Evolutionary conservation across 2,329 filamentous ascomycete species (phyloP), one percentile per base, ranked within the genome.

Genomic region (Akanthomyces uredinophilus): DNA sequence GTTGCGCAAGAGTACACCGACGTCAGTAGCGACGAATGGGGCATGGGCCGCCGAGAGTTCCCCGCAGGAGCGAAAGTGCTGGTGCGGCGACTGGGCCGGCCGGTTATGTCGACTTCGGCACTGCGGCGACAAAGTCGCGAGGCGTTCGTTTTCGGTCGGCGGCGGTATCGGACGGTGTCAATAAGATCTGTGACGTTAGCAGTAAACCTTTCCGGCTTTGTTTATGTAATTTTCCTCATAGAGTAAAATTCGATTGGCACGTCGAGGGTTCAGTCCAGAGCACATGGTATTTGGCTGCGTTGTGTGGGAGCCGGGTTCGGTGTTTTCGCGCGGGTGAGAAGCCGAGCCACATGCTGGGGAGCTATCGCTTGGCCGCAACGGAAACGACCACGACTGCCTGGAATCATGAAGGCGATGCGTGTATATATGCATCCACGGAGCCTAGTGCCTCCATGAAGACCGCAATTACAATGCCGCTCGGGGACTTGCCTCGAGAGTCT

Each of bases 11-110:
- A 20, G 29, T n/a, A 35, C 35, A 29, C 29, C 43, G 44, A 60
- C 57, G 57, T 60, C 57, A 53, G 47, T 22, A n/a, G 13, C 24
- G 39, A 53, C 57, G 49, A 60, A 60, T 53, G 7, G 27, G 57
- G 57, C n/a, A 53, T 37, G 35, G 49, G n/a, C 57, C 57, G 57
- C 57, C 57, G 57, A 22, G 47, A 53, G 24, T 60, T 60, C 39
- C 57, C 57, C 57, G 57, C 49, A 49, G 18, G 10, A n/a, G 44
- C 14, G 22, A 35, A 35, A 35, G 32, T 35, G 32, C 10, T 10
- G 24, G 24, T 44, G 46, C 20, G 20, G 7, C 24, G 18, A 24
- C 27, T 41, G 16, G 37, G 47, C 56, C 13, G 47, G 46, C 20
- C 29, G 43, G 41, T 51, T 43, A 49, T 51, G 32, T 24, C 43